Percentiles rank a stretch among this genome's conserved stretches.
These are phyloP conservation scores for Mortierella alpina DNA, from an alignment of 192 early-diverging fungal genomes.

Conservation along the genomic window DNA sequence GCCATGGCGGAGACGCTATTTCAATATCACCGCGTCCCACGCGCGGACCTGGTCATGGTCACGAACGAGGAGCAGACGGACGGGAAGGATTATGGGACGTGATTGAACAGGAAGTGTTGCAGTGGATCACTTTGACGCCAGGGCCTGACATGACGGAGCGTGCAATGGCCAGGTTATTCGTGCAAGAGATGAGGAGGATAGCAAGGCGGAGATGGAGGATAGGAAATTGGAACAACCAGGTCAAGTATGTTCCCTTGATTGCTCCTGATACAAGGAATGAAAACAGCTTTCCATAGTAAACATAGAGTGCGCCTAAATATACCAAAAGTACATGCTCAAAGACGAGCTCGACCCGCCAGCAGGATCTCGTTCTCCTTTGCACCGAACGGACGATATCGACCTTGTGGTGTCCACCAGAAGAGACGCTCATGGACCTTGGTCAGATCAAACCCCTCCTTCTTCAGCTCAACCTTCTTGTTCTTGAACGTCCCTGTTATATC, in stretches of 20 bases:
- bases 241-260: slow-evolving; percentile 7
- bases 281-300: neutral
- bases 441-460: slow-evolving; percentile 34
- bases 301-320: neutral
- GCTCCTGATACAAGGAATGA: neutral
- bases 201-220: slow-evolving; percentile 15
- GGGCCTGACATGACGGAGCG: neutral
- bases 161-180: slow-evolving; percentile 11
- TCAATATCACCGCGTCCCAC: neutral
- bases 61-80: neutral
- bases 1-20: neutral
- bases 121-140: slow-evolving; percentile 13
- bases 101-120: slow-evolving; percentile 10
- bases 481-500: slow-evolving; percentile 45
- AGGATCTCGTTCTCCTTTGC: slow-evolving; percentile 1
- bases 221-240: slow-evolving; percentile 16
- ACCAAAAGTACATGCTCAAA: neutral
- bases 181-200: slow-evolving; percentile 25
- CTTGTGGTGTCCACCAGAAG: slow-evolving; percentile 34
- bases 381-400: slow-evolving; percentile 17
- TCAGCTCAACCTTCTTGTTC: slow-evolving; percentile 34
- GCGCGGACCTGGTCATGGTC: neutral
- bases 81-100: neutral
- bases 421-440: slow-evolving; percentile 14
- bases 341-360: slow-evolving; percentile 18